Conservation (phyloP, 2,329 filamentous ascomycete genomes). For the Fusarium penzigii region DNA sequence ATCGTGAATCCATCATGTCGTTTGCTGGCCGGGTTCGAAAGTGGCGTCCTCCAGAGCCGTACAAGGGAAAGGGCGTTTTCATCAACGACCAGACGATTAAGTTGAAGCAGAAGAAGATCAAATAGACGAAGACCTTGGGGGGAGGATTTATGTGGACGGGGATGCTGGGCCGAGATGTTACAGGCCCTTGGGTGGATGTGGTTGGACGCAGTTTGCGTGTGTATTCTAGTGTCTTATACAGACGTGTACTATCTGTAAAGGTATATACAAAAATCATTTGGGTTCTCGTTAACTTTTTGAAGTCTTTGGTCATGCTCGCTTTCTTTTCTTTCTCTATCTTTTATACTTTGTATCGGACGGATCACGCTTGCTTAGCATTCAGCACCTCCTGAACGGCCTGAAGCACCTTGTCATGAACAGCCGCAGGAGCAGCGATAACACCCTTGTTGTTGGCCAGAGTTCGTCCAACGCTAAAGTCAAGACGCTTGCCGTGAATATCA, state of each 20-base stretch:
- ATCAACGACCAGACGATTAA: constrained; percentile 97
- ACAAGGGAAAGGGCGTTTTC: constrained; percentile 99
- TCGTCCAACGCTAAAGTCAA: constrained; percentile 85
- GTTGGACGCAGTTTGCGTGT: constrained; percentile 29
- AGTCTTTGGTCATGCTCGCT: background rate
- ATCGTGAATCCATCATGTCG: constrained; percentile 84
- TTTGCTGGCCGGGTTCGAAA: constrained; percentile 86
- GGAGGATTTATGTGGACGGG: background rate
- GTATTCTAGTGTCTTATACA: constrained; percentile 33
- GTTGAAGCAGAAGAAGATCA: constrained; percentile 97
- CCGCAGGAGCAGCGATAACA: constrained; percentile 81
- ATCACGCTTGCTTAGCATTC: constrained; percentile 33
- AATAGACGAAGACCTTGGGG: constrained; percentile 51
- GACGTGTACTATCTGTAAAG: constrained; percentile 34
- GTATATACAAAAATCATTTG: constrained; percentile 30
- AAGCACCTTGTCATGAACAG: constrained; percentile 75
- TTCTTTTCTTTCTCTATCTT: constrained; percentile 4
- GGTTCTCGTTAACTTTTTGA: constrained; percentile 7
- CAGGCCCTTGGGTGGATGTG: constrained; percentile 10
- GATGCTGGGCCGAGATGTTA: too few relatives aligned
- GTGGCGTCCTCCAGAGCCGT: constrained; percentile 93
- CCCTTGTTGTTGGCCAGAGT: constrained; percentile 91
- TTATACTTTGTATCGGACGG: background rate
- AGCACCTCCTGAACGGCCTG: constrained; percentile 81
- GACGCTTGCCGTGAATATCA: constrained; percentile 78